Evolutionary conservation across 2,329 filamentous ascomycete species (phyloP).

Genomic region (Biscogniauxia sp.): DNA sequence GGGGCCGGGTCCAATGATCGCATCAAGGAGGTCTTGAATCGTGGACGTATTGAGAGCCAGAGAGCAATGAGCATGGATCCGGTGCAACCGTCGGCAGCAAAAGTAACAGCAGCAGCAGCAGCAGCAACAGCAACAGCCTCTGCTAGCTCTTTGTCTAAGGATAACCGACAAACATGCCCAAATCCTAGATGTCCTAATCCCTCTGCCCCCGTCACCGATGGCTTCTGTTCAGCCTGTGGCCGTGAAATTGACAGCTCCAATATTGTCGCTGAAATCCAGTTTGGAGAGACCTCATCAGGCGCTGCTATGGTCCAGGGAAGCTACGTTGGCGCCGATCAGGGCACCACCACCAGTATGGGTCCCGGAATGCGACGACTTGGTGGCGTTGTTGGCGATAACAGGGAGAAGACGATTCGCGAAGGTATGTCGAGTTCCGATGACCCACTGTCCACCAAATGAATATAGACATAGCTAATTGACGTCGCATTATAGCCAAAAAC

Average conservation of each 20-base stretch:
- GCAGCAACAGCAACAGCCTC: slow-evolving; percentile 9
- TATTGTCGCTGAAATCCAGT: slow-evolving; percentile 88
- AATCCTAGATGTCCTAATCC: slow-evolving; percentile 61
- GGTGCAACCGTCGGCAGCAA: too few relatives aligned
- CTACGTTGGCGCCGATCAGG: slow-evolving; percentile 82
- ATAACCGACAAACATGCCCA: slow-evolving; percentile 42
- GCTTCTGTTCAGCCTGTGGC: slow-evolving; percentile 80
- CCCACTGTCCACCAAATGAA: not conserved
- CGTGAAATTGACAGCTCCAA: slow-evolving; percentile 80
- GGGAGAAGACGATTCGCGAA: slow-evolving; percentile 60
- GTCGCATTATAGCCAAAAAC: slow-evolving; percentile 38
- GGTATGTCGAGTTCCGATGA: slow-evolving; percentile 15
- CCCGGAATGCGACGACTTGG: slow-evolving; percentile 61
- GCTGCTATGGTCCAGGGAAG: slow-evolving; percentile 89
- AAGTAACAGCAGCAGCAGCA: not conserved
- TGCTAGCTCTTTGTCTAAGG: slow-evolving; percentile 18
- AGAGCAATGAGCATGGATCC: slow-evolving; percentile 23
- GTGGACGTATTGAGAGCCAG: slow-evolving; percentile 26
- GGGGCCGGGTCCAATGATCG: slow-evolving; percentile 49
- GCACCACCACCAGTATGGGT: slow-evolving; percentile 67
- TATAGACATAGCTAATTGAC: slow-evolving; percentile 20
- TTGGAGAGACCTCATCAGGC: slow-evolving; percentile 82
- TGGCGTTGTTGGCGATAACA: slow-evolving; percentile 51
- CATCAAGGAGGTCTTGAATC: slow-evolving; percentile 43
- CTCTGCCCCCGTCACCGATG: slow-evolving; percentile 54